Conservation (phyloP, 805 yeast genomes). For the Suhomyces vadensis region DNA sequence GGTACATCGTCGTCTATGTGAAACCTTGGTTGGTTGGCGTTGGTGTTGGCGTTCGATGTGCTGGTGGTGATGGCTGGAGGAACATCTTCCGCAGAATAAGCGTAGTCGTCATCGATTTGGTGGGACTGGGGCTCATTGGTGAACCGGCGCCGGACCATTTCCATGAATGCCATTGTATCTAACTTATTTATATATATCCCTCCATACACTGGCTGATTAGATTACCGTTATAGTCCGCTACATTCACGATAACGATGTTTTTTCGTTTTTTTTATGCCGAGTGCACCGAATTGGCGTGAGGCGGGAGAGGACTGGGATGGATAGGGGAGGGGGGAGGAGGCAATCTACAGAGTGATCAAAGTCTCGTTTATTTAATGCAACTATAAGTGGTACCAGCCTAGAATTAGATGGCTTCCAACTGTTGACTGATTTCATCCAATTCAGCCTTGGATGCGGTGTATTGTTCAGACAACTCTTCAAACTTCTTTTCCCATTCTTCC, state of each 20-base stretch:
- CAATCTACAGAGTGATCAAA: no score
- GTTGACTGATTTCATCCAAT: conserved; percentile 94
- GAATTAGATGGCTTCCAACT: conserved; percentile 72
- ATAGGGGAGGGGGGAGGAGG: background rate
- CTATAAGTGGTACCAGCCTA: conserved; percentile 3
- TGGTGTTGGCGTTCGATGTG: background rate
- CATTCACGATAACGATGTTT: no score
- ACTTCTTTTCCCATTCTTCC: conserved; percentile 86
- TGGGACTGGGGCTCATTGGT: conserved; percentile 29
- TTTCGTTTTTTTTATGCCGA: no score
- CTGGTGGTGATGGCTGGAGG: conserved; percentile 13
- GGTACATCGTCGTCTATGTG: conserved; percentile 42
- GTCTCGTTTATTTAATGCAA: conserved; percentile 5
- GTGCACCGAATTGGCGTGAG: no score
- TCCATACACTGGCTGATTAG: background rate
- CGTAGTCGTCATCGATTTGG: conserved; percentile 35
- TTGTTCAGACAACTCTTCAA: conserved; percentile 81
- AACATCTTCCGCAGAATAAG: conserved; percentile 11
- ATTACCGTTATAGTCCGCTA: no score
- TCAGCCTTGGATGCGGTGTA: conserved; percentile 86
- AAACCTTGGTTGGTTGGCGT: background rate
- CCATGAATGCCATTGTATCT: conserved; percentile 23
- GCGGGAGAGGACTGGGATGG: background rate
- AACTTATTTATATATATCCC: background rate
- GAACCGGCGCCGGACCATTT: conserved; percentile 26